Percentiles rank a stretch among this genome's conserved stretches.
Conservation (phyloP, 441 rosid genomes). For the Melastoma candidum region DNA sequence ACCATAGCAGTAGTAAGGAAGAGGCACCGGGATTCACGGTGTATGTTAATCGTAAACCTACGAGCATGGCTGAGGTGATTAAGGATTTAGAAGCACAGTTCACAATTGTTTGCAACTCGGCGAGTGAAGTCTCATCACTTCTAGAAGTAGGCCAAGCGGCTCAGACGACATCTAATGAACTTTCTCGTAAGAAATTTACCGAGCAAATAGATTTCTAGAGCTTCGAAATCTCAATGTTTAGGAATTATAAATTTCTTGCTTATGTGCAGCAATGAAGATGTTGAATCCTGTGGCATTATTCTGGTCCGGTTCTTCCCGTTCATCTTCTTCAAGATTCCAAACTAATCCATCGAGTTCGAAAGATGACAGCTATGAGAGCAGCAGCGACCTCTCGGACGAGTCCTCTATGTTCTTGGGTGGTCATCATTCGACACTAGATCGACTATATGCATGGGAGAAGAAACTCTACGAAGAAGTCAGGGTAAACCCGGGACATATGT, state of each 20-base stretch:
- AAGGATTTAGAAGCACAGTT: constrained; percentile 88
- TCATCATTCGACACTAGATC: constrained; percentile 85
- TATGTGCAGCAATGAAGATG: constrained; percentile 61
- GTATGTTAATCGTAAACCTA: constrained; percentile 83
- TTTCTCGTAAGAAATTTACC: constrained; percentile 41
- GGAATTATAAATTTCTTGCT: constrained; percentile 1
- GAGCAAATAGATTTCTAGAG: not conserved
- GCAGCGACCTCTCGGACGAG: constrained; percentile 68
- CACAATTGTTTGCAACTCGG: constrained; percentile 49
- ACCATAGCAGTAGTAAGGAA: constrained; percentile 26
- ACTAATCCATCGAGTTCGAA: constrained; percentile 47
- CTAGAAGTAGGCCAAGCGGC: constrained; percentile 82
- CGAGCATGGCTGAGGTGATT: constrained; percentile 88
- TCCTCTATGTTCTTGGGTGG: constrained; percentile 59
- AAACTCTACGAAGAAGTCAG: constrained; percentile 89
- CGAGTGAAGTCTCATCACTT: constrained; percentile 65
- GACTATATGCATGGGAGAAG: constrained; percentile 93
- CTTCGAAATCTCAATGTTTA: not conserved
- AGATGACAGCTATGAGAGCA: constrained; percentile 64
- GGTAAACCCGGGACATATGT: constrained; percentile 25
- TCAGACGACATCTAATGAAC: constrained; percentile 47
- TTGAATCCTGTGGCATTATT: constrained; percentile 92
- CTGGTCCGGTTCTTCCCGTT: constrained; percentile 88
- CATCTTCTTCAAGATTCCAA: constrained; percentile 78
- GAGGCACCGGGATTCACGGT: constrained; percentile 84